Conservation (phyloP, 164 flowering plant species). For the Magnolia kwangsiensis region DNA sequence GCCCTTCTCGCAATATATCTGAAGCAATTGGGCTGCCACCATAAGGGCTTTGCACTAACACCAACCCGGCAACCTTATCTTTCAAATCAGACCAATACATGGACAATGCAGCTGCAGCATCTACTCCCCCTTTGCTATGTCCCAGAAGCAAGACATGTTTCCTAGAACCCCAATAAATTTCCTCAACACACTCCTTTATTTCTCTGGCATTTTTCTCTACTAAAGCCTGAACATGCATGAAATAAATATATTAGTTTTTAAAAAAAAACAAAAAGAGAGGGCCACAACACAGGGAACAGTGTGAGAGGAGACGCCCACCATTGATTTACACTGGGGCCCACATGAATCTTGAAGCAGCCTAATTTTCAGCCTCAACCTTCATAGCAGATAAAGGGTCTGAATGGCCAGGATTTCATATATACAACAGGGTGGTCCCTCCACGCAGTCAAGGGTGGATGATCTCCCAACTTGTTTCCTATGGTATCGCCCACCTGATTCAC, state of each 20-base stretch:
- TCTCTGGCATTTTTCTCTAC: constrained; percentile 91
- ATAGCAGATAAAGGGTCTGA: too few species aligned
- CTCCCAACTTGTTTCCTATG: too few species aligned
- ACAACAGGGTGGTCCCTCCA: too few species aligned
- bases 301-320: too few species aligned
- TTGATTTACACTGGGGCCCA: too few species aligned
- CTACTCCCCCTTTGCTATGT: constrained; percentile 97
- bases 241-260: constrained; percentile 8
- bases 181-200: constrained; percentile 85
- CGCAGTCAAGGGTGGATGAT: too few species aligned
- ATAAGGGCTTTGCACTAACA: constrained; percentile 90
- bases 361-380: too few species aligned
- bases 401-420: too few species aligned
- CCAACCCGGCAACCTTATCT: constrained; percentile 94
- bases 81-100: constrained; percentile 87
- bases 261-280: not conserved
- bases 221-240: constrained; percentile 56
- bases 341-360: too few species aligned
- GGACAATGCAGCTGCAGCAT: constrained; percentile 91
- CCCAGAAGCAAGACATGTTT: constrained; percentile 91
- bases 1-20: constrained; percentile 87
- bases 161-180: constrained; percentile 83
- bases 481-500: too few species aligned
- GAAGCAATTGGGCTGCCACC: constrained; percentile 97
- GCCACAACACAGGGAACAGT: too few species aligned